Percentiles rank a stretch among this genome's conserved stretches.
These are phyloP conservation scores for Citrus maxima DNA, from an alignment of 345 rosid species.

Conservation along the genomic window DNA sequence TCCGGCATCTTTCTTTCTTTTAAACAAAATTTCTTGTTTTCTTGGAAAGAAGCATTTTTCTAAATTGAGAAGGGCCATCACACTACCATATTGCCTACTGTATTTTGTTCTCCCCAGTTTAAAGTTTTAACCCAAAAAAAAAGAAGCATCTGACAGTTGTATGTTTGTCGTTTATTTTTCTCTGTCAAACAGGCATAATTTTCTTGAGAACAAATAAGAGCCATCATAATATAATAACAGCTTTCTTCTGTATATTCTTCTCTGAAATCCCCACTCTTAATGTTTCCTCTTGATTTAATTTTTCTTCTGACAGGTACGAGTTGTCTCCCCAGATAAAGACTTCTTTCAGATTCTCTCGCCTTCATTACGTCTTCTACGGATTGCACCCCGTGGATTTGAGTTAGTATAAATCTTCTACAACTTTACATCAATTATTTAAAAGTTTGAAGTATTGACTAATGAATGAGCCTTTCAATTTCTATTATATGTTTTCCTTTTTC, in stretches of 20 bases:
- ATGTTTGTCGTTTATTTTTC: neutral
- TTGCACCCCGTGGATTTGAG: conserved; percentile 91
- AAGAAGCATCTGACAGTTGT: neutral
- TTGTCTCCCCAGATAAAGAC: conserved; percentile 98
- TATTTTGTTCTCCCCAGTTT: neutral
- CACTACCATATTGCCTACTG: neutral
- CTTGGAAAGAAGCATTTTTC: no score
- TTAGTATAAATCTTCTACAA: conserved; percentile 36
- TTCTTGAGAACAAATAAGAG: neutral
- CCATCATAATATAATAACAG: neutral
- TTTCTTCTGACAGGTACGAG: conserved; percentile 63
- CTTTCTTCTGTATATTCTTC: neutral
- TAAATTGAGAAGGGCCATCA: neutral
- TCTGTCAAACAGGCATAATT: neutral
- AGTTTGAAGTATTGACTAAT: neutral
- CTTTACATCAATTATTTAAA: neutral
- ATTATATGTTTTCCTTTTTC: neutral
- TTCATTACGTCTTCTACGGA: conserved; percentile 84
- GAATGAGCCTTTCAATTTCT: neutral
- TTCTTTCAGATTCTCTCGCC: conserved; percentile 97
- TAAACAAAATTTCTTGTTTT: no score
- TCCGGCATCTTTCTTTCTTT: no score
- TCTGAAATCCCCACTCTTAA: neutral
- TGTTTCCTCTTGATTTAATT: conserved; percentile 8
- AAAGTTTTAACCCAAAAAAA: neutral